A percentile compares a stretch with the other conserved stretches of the same genome.
Conservation (phyloP, 495 filamentous ascomycete species). For the Daldinia vernicosa region DNA sequence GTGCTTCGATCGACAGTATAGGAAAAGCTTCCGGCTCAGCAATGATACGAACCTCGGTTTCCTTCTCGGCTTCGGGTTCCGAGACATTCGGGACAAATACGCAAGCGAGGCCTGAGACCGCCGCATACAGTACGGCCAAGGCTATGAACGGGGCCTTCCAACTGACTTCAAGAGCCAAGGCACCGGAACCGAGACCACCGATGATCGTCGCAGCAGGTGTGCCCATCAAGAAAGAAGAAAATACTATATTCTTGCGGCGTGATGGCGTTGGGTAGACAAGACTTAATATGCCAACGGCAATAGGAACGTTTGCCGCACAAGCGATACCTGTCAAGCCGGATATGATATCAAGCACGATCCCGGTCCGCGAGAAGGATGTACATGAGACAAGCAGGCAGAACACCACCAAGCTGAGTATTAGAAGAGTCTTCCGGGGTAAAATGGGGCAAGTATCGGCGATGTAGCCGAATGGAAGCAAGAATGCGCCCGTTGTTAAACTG, state of each 20-base stretch:
- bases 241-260: constrained; percentile 67
- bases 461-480: constrained; percentile 69
- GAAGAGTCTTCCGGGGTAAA: constrained; percentile 66
- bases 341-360: constrained; percentile 65
- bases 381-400: constrained; percentile 62
- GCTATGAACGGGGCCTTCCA: constrained; percentile 70
- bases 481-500: constrained; percentile 64
- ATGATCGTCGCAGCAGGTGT: constrained; percentile 70
- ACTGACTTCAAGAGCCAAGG: constrained; percentile 61
- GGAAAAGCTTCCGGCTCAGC: constrained; percentile 62
- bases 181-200: constrained; percentile 66
- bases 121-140: constrained; percentile 60
- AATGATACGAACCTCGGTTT: constrained; percentile 53
- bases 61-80: constrained; percentile 30
- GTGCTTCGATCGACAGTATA: constrained; percentile 61
- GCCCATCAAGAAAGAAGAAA: constrained; percentile 70
- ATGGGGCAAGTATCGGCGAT: constrained; percentile 61
- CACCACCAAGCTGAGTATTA: constrained; percentile 63
- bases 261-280: constrained; percentile 61
- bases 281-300: constrained; percentile 68
- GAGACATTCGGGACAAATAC: constrained; percentile 41
- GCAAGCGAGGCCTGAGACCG: constrained; percentile 37
- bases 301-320: constrained; percentile 66
- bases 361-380: constrained; percentile 63
- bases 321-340: constrained; percentile 67